Conservation (phyloP, 306 rosid genomes). For the Vicia villosa region DNA sequence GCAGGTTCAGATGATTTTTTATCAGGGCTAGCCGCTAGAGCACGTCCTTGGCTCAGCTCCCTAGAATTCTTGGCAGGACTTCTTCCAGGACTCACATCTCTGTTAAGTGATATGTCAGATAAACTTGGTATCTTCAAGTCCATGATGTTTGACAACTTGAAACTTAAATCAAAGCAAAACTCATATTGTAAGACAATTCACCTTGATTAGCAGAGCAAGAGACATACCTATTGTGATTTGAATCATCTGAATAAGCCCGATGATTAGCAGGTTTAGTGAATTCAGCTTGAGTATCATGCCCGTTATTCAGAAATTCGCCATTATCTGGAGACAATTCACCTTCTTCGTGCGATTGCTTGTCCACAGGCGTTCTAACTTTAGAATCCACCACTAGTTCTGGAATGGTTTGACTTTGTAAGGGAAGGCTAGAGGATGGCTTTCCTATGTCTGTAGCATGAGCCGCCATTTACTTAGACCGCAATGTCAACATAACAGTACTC, state of each 20-base stretch:
- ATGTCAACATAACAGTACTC: conserved; percentile 20
- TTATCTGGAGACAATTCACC: conserved; percentile 80
- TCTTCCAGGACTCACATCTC: conserved; percentile 55
- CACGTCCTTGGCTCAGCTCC: conserved; percentile 47
- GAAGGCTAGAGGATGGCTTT: conserved; percentile 47
- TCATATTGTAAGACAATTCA: background rate
- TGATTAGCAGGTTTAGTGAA: conserved; percentile 48
- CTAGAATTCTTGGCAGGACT: conserved; percentile 54
- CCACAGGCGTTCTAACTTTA: conserved; percentile 42
- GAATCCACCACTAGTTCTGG: conserved; percentile 45
- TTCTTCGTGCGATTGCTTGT: conserved; percentile 73
- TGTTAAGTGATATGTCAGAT: conserved; percentile 40
- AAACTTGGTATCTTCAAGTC: conserved; percentile 36
- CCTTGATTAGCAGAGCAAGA: conserved; percentile 16
- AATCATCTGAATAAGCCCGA: conserved; percentile 57
- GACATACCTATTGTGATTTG: conserved; percentile 68
- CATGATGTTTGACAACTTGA: conserved; percentile 11
- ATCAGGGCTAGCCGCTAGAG: conserved; percentile 48
- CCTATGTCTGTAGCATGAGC: conserved; percentile 52
- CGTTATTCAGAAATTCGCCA: conserved; percentile 49
- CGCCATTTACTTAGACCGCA: conserved; percentile 36
- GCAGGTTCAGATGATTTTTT: conserved; percentile 52
- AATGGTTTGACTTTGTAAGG: conserved; percentile 32
- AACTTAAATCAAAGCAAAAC: conserved; percentile 16
- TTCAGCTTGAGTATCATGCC: conserved; percentile 57